Base-by-base conservation (phyloP, 192 early-diverging fungal species). In the Umbelopsis sp. region DNA sequence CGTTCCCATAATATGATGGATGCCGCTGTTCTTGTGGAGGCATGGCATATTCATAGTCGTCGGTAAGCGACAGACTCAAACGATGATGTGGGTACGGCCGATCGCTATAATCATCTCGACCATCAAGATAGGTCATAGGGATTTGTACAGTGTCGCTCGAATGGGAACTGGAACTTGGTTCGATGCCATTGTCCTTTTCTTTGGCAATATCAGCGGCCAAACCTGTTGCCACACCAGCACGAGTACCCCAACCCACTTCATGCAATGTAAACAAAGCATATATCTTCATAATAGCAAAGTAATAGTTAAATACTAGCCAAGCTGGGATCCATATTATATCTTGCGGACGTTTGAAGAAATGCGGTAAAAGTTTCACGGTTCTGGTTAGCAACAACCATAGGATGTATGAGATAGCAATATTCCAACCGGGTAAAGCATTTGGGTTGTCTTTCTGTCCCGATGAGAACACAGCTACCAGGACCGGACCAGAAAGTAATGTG, bases 211-310 rank as follows among this genome's bases (percentile, higher is more conserved):
- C 79, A 2, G 82, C 82, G 0, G 82, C 73, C 10, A 67, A 75
- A 3, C 76, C 74, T 22, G 75, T 74, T 37, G 77, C 80, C 12
- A 82, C 78, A 66, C 89, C 89, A 0, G 78, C 84, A 23, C 90
- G 76, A 25, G 89, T 91, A 22, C 90, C 90, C 90, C 90, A 91
- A 9, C 82, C 89, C 23, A 87, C 87, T 48, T 87, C 81, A 73
- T 91, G 90, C 15, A 90, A 68, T 8, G 90, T 91, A 53, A 89
- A 91, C 10, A 91, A 77, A 15, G 88, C 89, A 70, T 90, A 90
- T 22, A 91, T 70, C 61, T 90, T 90, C 83, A 84, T 86, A 67
- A 86, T 78, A 13, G 89, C 89, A 70, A 91, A 91, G 52, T 88
- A 89, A 47, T 90, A 88, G 30, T 87, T 88, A 74, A 91, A 91